phyloP scores from a whole-genome alignment of 2,329 filamentous ascomycete species.

The Botryotinia calthae region DNA sequence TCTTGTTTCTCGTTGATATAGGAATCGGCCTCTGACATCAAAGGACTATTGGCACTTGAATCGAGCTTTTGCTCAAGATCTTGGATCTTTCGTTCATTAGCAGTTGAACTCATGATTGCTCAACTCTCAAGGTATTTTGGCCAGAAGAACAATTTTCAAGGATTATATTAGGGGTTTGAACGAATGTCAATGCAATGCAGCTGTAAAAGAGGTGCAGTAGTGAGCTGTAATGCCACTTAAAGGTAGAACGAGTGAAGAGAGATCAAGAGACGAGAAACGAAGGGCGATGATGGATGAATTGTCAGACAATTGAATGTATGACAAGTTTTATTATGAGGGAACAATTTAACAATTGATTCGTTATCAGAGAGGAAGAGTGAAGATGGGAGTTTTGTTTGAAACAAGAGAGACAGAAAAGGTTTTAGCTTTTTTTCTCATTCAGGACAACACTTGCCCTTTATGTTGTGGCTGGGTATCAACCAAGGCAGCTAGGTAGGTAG shows the following conservation, averaged over 20 bases:
- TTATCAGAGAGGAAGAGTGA: not conserved
- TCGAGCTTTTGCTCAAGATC: constrained; percentile 22
- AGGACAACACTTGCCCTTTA: constrained; percentile 11
- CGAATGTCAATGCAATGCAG: constrained; percentile 2
- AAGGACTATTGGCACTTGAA: not conserved
- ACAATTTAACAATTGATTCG: not conserved
- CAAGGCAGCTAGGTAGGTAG: not conserved
- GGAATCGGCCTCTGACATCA: constrained; percentile 1
- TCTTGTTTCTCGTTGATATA: constrained; percentile 19
- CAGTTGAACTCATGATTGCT: constrained; percentile 24
- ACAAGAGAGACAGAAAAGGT: not conserved
- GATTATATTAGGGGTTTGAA: constrained; percentile 6
- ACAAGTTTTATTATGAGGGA: constrained; percentile 5
- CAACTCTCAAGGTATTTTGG: not conserved
- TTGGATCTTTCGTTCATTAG: constrained; percentile 27
- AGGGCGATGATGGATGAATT: constrained; percentile 11
- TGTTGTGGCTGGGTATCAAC: constrained; percentile 3
- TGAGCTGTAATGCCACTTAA: constrained; percentile 4
- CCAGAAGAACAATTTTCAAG: not conserved
- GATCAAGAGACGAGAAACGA: constrained; percentile 6
- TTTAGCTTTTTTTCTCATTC: not conserved
- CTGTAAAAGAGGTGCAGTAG: not conserved
- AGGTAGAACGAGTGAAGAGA: constrained; percentile 9
- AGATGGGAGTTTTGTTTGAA: not conserved
- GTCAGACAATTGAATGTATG: constrained; percentile 22